phyloP scores from a whole-genome alignment of 2,329 filamentous ascomycete species.

The Pseudogymnoascus sp. region DNA sequence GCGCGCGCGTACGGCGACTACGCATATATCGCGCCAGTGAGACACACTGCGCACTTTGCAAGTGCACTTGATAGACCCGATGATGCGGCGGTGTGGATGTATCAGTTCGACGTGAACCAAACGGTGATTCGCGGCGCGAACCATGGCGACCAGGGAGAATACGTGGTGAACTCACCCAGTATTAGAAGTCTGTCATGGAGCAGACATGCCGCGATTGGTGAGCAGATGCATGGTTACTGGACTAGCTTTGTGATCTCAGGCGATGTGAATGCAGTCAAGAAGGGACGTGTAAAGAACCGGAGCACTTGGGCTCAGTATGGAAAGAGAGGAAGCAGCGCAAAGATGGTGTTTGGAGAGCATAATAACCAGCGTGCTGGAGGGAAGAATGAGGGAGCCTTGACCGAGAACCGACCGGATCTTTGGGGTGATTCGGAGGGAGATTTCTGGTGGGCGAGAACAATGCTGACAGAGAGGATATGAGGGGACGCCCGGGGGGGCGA shows the following conservation, averaged over 20 bases:
- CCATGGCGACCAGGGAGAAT: conserved; percentile 38
- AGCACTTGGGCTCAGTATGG: conserved; percentile 21
- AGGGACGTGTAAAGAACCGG: conserved; percentile 17
- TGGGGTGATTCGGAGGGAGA: conserved; percentile 43
- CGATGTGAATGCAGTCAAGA: conserved; percentile 24
- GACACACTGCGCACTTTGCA: conserved; percentile 48
- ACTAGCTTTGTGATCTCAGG: conserved; percentile 26
- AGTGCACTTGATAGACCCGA: conserved; percentile 15
- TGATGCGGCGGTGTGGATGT: conserved; percentile 42
- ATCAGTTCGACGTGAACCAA: conserved; percentile 50
- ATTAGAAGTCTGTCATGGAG: not conserved
- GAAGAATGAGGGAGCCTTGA: conserved; percentile 35
- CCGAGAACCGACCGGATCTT: conserved; percentile 35
- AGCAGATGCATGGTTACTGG: conserved; percentile 28
- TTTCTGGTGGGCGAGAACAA: conserved; percentile 55
- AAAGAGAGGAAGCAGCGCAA: conserved; percentile 13
- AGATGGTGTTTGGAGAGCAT: conserved; percentile 52
- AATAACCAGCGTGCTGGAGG: conserved; percentile 47
- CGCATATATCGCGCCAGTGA: conserved; percentile 56
- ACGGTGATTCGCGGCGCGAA: conserved; percentile 30
- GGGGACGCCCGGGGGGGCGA: not conserved
- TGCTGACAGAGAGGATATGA: conserved; percentile 7
- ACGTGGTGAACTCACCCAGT: conserved; percentile 35
- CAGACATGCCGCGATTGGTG: conserved; percentile 16
- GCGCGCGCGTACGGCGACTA: conserved; percentile 58